Percentiles rank a stretch among this genome's conserved stretches.
Evolutionary conservation across 1,284 basidiomycete genomes (phyloP).

Genomic region (Vanrija sp.): DNA sequence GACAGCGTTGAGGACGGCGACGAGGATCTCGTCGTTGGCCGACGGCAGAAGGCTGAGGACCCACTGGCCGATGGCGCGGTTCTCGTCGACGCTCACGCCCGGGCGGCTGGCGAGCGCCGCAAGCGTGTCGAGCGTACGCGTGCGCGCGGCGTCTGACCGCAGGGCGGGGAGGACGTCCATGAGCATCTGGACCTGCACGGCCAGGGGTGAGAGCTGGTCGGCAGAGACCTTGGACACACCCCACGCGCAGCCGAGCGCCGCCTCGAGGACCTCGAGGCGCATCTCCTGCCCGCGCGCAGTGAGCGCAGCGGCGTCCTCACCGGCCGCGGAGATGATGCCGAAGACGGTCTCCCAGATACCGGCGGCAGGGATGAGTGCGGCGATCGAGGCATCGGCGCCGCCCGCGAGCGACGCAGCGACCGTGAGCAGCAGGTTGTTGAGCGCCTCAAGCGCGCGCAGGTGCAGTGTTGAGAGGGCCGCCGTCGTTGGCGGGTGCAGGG

Average conservation of each 20-base stretch:
- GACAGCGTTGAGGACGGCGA: slow-evolving; percentile 78
- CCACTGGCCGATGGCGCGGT: slow-evolving; percentile 46
- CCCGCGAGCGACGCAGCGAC: slow-evolving; percentile 35
- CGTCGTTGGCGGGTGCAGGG: slow-evolving; percentile 76
- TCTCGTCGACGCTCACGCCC: slow-evolving; percentile 60
- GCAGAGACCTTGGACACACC: slow-evolving; percentile 42
- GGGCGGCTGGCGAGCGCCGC: slow-evolving; percentile 72
- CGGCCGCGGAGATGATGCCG: slow-evolving; percentile 56
- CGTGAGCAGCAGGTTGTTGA: slow-evolving; percentile 84
- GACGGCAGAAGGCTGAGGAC: slow-evolving; percentile 38
- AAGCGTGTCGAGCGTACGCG: slow-evolving; percentile 75
- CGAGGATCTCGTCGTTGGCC: slow-evolving; percentile 61
- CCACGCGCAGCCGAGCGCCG: slow-evolving; percentile 48
- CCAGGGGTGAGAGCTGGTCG: slow-evolving; percentile 10
- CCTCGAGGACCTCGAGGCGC: slow-evolving; percentile 46
- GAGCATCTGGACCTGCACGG: slow-evolving; percentile 61
- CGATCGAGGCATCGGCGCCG: slow-evolving; percentile 7
- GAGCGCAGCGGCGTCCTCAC: slow-evolving; percentile 32
- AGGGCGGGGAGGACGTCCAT: slow-evolving; percentile 62
- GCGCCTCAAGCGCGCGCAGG: slow-evolving; percentile 76
- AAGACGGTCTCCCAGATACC: slow-evolving; percentile 72
- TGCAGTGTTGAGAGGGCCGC: slow-evolving; percentile 76
- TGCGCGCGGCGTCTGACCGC: slow-evolving; percentile 58
- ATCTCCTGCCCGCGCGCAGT: slow-evolving; percentile 45
- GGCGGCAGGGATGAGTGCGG: slow-evolving; percentile 55